Base-by-base conservation (phyloP, 768 basidiomycete genomes). In the Clitopilus passeckerianus region DNA sequence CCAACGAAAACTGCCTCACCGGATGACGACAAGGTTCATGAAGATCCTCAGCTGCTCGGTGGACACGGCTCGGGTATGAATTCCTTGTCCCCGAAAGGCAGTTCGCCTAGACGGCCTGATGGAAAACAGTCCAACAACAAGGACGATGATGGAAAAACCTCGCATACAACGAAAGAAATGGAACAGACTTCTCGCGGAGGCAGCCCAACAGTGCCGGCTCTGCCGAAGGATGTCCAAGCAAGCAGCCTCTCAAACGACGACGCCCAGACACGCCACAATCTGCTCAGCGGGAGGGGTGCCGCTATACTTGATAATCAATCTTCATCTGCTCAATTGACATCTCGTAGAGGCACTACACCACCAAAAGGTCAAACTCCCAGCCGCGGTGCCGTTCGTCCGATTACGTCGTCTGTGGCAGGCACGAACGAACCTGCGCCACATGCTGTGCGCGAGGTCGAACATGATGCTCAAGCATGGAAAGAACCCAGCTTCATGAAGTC, bases 381-480 rank as follows among this genome's bases (percentile, higher is more conserved):
- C 37, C 37, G 12, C 37, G 14, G 46, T 23, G 18, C 12, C 12
- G 20, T 2, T 22, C 12, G 4, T 12, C n/a, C 6, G 3, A 18
- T 50, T 50, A 23, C 46, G 46, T 50, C 46, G 9, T 50, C n/a
- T 50, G 15, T 9, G 46, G 20, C 46, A 50, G 18, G 22, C n/a
- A 10, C 46, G 22, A 50, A 10, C n/a, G 46, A 50, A 50, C 46
- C 46, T n/a, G 20, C 18, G 46, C n/a, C 46, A 50, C 61, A 64
- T 34, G 61, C 35, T 16, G 58, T 62, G 16, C 23, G 23, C 2
- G 43, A 62, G 20, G 46, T 66, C 30, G 54, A 46, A 23, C 65
- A 68, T 57, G 62, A 68, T 43, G 53, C 67, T 12, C 10, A 16
- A 12, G 64, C 64, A 12, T 68, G 67, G 66, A 57, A 35, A 5